Conservation (phyloP, 2,329 filamentous ascomycete genomes). For the Capronia coronata region DNA sequence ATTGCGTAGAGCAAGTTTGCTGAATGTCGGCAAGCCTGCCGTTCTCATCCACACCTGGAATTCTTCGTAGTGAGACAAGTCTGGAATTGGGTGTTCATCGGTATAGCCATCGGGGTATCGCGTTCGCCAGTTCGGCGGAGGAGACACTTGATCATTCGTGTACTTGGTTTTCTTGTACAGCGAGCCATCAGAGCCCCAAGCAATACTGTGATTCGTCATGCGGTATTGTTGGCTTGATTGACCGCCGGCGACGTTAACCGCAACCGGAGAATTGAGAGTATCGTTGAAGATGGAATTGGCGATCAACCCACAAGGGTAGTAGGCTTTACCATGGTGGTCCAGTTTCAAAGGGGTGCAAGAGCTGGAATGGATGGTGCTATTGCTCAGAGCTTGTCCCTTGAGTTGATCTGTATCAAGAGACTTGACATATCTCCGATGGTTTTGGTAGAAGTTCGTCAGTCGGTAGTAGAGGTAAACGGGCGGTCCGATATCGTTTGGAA, state of each 20-base stretch:
- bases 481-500: constrained; percentile 70
- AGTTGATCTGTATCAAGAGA: constrained; percentile 80
- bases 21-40: constrained; percentile 86
- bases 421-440: constrained; percentile 91
- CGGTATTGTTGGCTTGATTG: constrained; percentile 52
- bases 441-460: constrained; percentile 97
- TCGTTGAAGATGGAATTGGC: constrained; percentile 98
- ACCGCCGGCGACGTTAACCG: constrained; percentile 46
- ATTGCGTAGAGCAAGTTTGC: constrained; percentile 84
- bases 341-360: constrained; percentile 68
- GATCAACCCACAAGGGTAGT: constrained; percentile 92
- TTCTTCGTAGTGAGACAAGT: constrained; percentile 68
- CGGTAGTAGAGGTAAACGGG: constrained; percentile 92
- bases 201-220: constrained; percentile 73
- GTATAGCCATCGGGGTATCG: constrained; percentile 68
- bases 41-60: constrained; percentile 99
- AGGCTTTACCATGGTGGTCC: constrained; percentile 54
- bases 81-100: constrained; percentile 56
- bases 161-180: constrained; percentile 70
- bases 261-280: constrained; percentile 62
- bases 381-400: constrained; percentile 60
- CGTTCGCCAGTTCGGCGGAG: constrained; percentile 77
- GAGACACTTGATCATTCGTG: constrained; percentile 58
- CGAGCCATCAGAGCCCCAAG: constrained; percentile 76
- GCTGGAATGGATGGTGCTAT: constrained; percentile 56